A percentile compares a stretch with the other conserved stretches of the same genome.
Evolutionary conservation across 2,329 filamentous ascomycete species (phyloP).

Genomic region (Stemphylium lycopersici): DNA sequence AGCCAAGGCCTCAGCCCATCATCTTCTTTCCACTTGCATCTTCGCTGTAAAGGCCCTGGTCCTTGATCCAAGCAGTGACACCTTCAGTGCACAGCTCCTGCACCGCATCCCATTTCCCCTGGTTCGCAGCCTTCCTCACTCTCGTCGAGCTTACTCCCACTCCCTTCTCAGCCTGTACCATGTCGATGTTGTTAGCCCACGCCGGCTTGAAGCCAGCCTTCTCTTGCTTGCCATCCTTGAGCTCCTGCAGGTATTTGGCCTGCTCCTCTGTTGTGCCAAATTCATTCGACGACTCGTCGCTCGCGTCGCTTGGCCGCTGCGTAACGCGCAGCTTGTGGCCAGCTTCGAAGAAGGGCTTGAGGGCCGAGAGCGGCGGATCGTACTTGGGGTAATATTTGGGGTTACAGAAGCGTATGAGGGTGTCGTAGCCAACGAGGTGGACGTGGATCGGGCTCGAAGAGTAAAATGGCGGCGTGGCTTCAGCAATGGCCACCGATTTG

Average conservation of each 20-base stretch:
- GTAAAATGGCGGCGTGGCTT: constrained; percentile 44
- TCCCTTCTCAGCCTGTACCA: constrained; percentile 61
- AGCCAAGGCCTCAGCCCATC: constrained; percentile 35
- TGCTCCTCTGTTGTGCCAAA: constrained; percentile 66
- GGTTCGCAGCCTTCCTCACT: constrained; percentile 64
- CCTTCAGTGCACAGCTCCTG: constrained; percentile 61
- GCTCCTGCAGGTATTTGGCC: constrained; percentile 57
- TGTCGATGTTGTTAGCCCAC: constrained; percentile 67
- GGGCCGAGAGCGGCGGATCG: constrained; percentile 57
- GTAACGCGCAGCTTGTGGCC: constrained; percentile 68
- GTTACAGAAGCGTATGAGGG: constrained; percentile 72
- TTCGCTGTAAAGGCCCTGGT: constrained; percentile 61
- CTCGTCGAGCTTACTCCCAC: constrained; percentile 64
- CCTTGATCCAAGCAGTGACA: constrained; percentile 65
- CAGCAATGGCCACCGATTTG: constrained; percentile 67
- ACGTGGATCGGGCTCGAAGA: constrained; percentile 58
- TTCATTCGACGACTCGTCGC: constrained; percentile 53
- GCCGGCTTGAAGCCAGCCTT: constrained; percentile 60
- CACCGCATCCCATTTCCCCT: constrained; percentile 57
- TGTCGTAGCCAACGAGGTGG: constrained; percentile 78
- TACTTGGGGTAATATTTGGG: constrained; percentile 70
- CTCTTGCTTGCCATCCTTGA: constrained; percentile 58
- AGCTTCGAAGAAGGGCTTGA: constrained; percentile 67
- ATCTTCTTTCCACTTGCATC: constrained; percentile 45
- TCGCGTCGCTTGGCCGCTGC: constrained; percentile 58